Evolutionary conservation across 208 protist genomes (phyloP).

Genomic region (Porcisia deanei): DNA sequence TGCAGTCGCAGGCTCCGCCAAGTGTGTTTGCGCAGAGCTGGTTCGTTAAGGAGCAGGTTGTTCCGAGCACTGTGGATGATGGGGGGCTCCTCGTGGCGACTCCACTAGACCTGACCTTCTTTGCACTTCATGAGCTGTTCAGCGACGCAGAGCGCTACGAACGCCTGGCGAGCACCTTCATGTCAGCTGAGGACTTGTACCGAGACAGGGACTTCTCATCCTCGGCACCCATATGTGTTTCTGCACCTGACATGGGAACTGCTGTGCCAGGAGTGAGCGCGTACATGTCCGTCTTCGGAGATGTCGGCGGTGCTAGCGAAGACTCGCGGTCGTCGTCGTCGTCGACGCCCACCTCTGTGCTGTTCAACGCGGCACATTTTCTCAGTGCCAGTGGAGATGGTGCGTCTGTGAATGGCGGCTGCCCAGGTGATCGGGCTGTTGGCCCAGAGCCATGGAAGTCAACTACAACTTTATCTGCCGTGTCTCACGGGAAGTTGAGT

Average conservation of each 20-base stretch:
- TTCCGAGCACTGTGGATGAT: constrained; percentile 10
- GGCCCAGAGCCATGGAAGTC: neutral
- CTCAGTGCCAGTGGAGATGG: no score
- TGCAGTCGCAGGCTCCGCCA: constrained; percentile 20
- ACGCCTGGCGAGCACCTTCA: constrained; percentile 12
- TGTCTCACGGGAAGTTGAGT: no score
- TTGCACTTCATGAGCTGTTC: constrained; percentile 46
- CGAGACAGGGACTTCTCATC: neutral
- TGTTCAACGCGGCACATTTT: neutral
- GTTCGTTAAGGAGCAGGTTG: constrained; percentile 15
- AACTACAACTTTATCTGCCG: neutral
- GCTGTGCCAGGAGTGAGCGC: neutral
- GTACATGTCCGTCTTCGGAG: constrained; percentile 12
- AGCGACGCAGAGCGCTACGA: constrained; percentile 12
- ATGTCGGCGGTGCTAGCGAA: constrained; percentile 7
- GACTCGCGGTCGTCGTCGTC: constrained; percentile 19
- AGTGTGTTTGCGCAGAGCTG: constrained; percentile 28
- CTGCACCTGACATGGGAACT: neutral
- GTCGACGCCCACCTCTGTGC: neutral
- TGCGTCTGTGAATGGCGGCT: neutral
- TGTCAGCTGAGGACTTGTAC: constrained; percentile 24
- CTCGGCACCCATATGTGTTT: neutral
- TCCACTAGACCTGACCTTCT: constrained; percentile 65
- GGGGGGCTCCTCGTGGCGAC: constrained; percentile 34
- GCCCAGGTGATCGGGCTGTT: neutral